phyloP scores from a whole-genome alignment of 176 grass and related monocot genomes.

The Oryza glumipatula region DNA sequence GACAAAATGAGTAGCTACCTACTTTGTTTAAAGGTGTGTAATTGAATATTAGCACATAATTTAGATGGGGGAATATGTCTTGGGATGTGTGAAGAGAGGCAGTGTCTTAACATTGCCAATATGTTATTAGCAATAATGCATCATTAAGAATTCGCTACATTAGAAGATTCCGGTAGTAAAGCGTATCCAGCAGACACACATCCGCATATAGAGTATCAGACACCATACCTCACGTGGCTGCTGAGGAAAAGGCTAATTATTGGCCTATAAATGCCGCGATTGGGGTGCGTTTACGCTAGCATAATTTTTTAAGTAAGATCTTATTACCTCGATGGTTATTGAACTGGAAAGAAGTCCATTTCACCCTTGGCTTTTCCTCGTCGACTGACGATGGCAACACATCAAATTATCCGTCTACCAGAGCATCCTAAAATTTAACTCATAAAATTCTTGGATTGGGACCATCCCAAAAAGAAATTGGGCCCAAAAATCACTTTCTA shows the following conservation, averaged over 20 bases:
- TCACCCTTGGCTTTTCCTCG: too few relatives aligned
- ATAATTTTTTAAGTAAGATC: too few relatives aligned
- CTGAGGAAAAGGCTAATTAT: conserved; percentile 32
- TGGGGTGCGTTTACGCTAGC: neutral
- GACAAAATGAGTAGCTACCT: conserved; percentile 17
- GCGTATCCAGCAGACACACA: neutral
- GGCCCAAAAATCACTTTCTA: too few relatives aligned
- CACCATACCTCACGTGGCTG: conserved; percentile 25
- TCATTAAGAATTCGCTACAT: conserved; percentile 22
- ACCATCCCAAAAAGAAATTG: too few relatives aligned
- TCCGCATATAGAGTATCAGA: neutral
- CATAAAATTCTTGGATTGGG: too few relatives aligned
- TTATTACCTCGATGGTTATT: too few relatives aligned
- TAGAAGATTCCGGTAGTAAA: neutral
- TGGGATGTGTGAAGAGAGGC: conserved; percentile 12
- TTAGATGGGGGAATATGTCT: conserved; percentile 29
- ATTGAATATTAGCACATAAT: neutral
- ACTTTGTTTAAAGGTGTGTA: conserved; percentile 28
- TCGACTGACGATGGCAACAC: too few relatives aligned
- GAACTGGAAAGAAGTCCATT: too few relatives aligned
- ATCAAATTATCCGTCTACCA: too few relatives aligned
- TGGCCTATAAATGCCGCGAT: conserved; percentile 3
- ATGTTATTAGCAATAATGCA: conserved; percentile 26
- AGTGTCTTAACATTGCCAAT: neutral
- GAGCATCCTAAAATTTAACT: too few relatives aligned